These are phyloP conservation scores for Sanghuangporus sanghuang DNA, from an alignment of 1,284 basidiomycete genomes.

Conservation along the genomic window DNA sequence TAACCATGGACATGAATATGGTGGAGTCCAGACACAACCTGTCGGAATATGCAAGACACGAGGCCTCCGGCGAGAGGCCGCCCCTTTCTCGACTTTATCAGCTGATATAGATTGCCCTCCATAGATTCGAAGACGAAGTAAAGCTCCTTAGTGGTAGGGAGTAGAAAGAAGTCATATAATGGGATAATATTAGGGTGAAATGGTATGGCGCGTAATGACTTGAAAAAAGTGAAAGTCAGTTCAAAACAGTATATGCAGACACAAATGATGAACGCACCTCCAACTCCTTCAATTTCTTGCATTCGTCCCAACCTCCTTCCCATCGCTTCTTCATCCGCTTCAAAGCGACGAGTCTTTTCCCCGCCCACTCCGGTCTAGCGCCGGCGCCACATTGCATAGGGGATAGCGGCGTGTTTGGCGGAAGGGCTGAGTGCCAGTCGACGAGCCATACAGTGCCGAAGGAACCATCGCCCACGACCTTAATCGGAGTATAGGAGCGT, in stretches of 20 bases:
- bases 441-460: conserved; percentile 98
- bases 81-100: conserved; percentile 95
- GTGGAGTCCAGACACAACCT: conserved; percentile 86
- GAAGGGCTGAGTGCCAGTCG: conserved; percentile 97
- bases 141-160: conserved; percentile 89
- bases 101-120: conserved; percentile 99
- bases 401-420: conserved; percentile 80
- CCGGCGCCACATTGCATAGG: conserved; percentile 89
- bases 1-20: conserved; percentile 94
- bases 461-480: conserved; percentile 92
- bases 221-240: conserved; percentile 20
- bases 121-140: conserved; percentile 99
- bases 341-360: conserved; percentile 93
- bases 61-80: conserved; percentile 92
- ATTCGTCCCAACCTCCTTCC: conserved; percentile 97
- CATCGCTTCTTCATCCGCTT: conserved; percentile 99
- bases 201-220: conserved; percentile 93
- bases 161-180: conserved; percentile 97
- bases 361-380: conserved; percentile 89
- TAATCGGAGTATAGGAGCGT: conserved; percentile 56
- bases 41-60: conserved; percentile 91
- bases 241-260: conserved; percentile 11
- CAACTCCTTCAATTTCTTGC: conserved; percentile 91
- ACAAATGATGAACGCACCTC: conserved; percentile 57
- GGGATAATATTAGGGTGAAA: conserved; percentile 98